Base-by-base conservation (phyloP, 2,329 filamentous ascomycete species). In the Xylariaceae sp. region DNA sequence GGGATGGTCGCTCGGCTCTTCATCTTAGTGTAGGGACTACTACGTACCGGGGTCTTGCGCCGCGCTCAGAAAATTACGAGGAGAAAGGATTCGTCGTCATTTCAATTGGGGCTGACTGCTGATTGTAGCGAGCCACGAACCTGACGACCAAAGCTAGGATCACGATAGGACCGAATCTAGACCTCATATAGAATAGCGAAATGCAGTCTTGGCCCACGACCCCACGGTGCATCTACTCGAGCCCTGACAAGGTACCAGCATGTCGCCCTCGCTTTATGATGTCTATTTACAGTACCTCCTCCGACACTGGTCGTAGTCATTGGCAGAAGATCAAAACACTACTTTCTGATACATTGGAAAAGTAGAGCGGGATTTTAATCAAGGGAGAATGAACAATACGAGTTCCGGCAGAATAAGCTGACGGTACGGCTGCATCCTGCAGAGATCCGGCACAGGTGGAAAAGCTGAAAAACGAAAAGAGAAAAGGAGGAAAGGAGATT, bases 21-120 rank as follows among this genome's bases (percentile, higher is more conserved):
- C n/a, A n/a, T n/a, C n/a, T n/a, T n/a, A n/a, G n/a, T n/a, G n/a
- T n/a, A n/a, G n/a, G n/a, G n/a, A n/a, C 29, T 47, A 23, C 41
- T 33, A 24, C 23, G 21, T 47, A 34, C 37, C 19, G 19, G 48
- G 45, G 31, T 45, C 46, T 14, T 43, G 26, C 16, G 39, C 26
- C 47, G 41, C 33, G 36, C 31, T 47, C 29, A 59, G 39, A 28
- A 45, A 39, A 56, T 52, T 52, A 59, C 56, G 56, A 56, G 56
- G 46, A 49, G 29, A 40, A 60, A 60, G 49, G 58, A 60, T 56
- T 59, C 34, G 28, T 34, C 45, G 43, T 48, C 39, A 48, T 54
- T 34, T 55, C 29, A 21, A 36, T 36, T 28, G 29, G 36, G 36
- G 34, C 39, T 52, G 40, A 43, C 39, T 52, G 40, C 41, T 36